These are phyloP conservation scores for Yamadazyma aaseri DNA, from an alignment of 1,139 yeast genomes.

Conservation along the genomic window DNA sequence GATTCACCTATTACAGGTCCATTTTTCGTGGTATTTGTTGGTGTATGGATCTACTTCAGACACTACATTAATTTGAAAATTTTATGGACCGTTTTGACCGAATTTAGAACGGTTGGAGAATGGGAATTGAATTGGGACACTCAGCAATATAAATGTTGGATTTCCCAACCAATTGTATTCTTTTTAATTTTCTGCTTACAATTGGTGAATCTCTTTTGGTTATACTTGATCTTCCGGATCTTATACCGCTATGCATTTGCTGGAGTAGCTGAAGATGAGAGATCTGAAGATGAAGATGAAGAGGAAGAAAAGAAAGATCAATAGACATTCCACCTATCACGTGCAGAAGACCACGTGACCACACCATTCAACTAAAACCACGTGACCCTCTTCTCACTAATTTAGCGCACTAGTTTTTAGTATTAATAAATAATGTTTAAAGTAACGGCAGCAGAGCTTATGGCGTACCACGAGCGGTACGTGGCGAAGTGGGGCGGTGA, in stretches of 20 bases:
- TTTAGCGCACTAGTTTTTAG: too few species aligned
- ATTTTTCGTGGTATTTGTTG: slow-evolving; percentile 65
- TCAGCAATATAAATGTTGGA: slow-evolving; percentile 94
- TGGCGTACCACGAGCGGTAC: slow-evolving; percentile 12
- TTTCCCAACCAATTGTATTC: slow-evolving; percentile 88
- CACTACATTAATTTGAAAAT: slow-evolving; percentile 80
- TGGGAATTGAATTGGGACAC: slow-evolving; percentile 83
- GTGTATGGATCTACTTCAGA: slow-evolving; percentile 82
- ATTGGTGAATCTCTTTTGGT: slow-evolving; percentile 84
- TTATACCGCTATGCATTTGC: slow-evolving; percentile 61
- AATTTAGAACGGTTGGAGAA: slow-evolving; percentile 81
- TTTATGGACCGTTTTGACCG: slow-evolving; percentile 85
- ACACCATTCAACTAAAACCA: too few species aligned
- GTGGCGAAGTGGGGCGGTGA: slow-evolving; percentile 9
- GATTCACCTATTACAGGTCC: slow-evolving; percentile 65
- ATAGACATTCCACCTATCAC: neutral
- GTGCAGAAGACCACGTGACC: too few species aligned
- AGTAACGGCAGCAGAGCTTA: slow-evolving; percentile 15
- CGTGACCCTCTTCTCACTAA: too few species aligned
- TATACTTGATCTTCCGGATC: slow-evolving; percentile 76
- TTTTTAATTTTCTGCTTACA: slow-evolving; percentile 75
- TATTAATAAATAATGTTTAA: too few species aligned
- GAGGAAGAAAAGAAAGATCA: slow-evolving; percentile 25
- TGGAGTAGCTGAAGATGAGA: slow-evolving; percentile 70
- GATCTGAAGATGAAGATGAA: slow-evolving; percentile 84